Percentiles rank a stretch among this genome's conserved stretches.
phyloP scores from a whole-genome alignment of 2,329 filamentous ascomycete species.

The Aspergillus versicolor region DNA sequence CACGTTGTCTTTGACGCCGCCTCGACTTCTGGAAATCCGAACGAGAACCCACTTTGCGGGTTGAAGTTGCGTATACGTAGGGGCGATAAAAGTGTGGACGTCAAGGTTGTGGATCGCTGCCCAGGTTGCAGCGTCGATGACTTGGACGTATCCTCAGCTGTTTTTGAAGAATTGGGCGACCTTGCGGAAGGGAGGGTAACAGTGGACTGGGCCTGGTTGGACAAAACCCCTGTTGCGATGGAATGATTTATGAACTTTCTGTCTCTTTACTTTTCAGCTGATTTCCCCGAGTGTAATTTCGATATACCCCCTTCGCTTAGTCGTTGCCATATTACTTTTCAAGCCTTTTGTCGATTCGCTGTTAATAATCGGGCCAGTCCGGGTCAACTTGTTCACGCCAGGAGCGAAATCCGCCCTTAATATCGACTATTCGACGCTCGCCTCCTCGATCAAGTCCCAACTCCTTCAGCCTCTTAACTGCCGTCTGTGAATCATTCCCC shows the following conservation, averaged over 20 bases:
- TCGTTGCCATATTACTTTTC: no score
- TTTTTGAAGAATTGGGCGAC: conserved; percentile 50
- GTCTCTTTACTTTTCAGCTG: neutral
- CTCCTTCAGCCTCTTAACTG: conserved; percentile 43
- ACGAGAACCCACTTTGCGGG: conserved; percentile 67
- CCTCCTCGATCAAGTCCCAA: conserved; percentile 35
- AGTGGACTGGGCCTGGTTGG: conserved; percentile 54
- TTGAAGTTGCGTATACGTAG: conserved; percentile 62
- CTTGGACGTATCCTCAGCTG: conserved; percentile 50
- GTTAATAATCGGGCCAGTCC: conserved; percentile 41
- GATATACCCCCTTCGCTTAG: conserved; percentile 5
- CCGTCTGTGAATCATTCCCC: conserved; percentile 51
- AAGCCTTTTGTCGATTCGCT: neutral
- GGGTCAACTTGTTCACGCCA: conserved; percentile 45
- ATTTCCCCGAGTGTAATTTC: neutral
- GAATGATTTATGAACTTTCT: conserved; percentile 1
- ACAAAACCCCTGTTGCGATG: conserved; percentile 31
- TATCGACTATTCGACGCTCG: conserved; percentile 39
- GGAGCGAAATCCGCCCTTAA: conserved; percentile 43
- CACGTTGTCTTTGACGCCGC: conserved; percentile 65
- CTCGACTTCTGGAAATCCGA: conserved; percentile 54
- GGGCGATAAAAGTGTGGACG: conserved; percentile 56
- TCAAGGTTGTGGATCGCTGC: conserved; percentile 70
- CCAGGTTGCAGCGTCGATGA: conserved; percentile 50
- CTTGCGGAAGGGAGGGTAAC: conserved; percentile 47